Conservation (phyloP, 495 filamentous ascomycete genomes). For the Parathielavia appendiculata region DNA sequence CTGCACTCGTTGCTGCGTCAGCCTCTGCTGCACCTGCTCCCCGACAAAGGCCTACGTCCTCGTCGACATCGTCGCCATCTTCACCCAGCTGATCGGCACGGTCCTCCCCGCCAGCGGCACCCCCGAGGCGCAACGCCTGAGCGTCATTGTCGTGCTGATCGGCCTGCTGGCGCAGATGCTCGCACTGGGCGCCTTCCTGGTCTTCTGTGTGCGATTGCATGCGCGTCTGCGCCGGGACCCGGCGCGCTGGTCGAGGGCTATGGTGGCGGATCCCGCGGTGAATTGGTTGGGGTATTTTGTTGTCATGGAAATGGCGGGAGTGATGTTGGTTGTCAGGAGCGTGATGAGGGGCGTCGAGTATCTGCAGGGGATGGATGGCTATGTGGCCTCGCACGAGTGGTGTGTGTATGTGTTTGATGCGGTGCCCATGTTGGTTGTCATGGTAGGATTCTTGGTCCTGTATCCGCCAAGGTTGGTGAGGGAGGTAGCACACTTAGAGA, state of each 20-base stretch:
- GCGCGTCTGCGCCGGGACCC: background rate
- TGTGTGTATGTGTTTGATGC: slow-evolving; percentile 9
- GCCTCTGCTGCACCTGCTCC: background rate
- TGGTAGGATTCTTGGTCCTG: slow-evolving; percentile 7
- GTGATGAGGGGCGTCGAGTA: slow-evolving; percentile 2
- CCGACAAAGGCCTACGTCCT: background rate
- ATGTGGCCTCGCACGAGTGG: background rate
- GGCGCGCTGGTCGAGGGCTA: background rate
- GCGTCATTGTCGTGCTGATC: background rate
- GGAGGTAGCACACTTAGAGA: slow-evolving; percentile 2
- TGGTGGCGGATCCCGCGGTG: background rate
- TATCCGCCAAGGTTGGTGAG: slow-evolving; percentile 5
- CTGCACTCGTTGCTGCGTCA: background rate
- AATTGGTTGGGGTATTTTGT: slow-evolving; percentile 8
- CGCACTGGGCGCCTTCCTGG: background rate
- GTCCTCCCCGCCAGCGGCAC: slow-evolving; percentile 5
- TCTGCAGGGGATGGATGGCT: background rate
- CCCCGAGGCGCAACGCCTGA: background rate
- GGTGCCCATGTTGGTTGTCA: slow-evolving; percentile 6
- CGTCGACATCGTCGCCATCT: slow-evolving; percentile 1
- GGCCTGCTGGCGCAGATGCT: background rate
- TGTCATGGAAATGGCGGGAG: slow-evolving; percentile 2
- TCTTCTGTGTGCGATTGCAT: background rate
- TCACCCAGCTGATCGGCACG: slow-evolving; percentile 7
- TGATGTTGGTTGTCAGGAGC: slow-evolving; percentile 3